Conservation (phyloP, 257 asterid species). For the Ehretia macrophylla region DNA sequence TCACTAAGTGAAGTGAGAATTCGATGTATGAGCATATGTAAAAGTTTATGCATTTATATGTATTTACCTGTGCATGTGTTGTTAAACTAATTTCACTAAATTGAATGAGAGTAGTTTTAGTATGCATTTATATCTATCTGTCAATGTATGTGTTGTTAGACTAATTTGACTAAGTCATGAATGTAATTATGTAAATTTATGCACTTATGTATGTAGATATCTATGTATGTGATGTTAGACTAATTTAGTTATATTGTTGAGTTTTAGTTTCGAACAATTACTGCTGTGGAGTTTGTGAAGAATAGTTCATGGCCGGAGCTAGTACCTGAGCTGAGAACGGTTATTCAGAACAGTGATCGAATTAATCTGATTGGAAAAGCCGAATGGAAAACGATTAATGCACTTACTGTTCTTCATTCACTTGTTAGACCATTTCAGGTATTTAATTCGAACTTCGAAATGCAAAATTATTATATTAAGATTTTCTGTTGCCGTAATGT, state of each 20-base stretch:
- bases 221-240: no score
- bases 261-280: conserved; percentile 30
- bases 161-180: no score
- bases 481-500: background rate
- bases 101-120: no score
- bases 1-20: background rate
- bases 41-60: background rate
- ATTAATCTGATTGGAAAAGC: conserved; percentile 17
- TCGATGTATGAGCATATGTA: no score
- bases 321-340: conserved; percentile 28
- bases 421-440: conserved; percentile 46
- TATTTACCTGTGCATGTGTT: background rate
- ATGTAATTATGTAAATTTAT: no score
- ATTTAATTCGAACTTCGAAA: background rate
- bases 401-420: conserved; percentile 34
- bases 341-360: conserved; percentile 25
- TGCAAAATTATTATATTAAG: background rate
- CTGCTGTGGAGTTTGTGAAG: conserved; percentile 36
- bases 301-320: conserved; percentile 36
- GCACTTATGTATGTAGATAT: no score
- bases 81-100: background rate
- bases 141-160: background rate
- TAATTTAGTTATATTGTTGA: background rate
- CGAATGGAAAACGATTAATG: conserved; percentile 37
- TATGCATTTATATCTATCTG: background rate